These are phyloP conservation scores for Fusarium coffeatum DNA, from an alignment of 2,329 filamentous ascomycete species.

Conservation along the genomic window DNA sequence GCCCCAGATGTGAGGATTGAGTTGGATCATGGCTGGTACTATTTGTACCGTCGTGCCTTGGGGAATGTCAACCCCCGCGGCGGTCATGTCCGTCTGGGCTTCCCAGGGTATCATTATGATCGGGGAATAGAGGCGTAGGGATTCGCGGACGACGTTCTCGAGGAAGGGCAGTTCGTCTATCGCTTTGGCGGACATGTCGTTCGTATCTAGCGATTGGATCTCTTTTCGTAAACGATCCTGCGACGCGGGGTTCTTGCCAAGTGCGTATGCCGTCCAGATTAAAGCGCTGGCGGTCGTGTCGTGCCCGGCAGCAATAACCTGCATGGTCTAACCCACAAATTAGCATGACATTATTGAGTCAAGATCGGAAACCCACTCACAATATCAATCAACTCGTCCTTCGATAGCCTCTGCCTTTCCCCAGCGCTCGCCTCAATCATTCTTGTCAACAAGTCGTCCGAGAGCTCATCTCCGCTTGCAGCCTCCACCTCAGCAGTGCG, in stretches of 20 bases:
- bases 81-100: neutral
- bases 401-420: slow-evolving; percentile 13
- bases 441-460: slow-evolving; percentile 28
- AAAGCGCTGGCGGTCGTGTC: slow-evolving; percentile 28
- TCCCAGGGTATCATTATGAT: slow-evolving; percentile 24
- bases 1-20: slow-evolving; percentile 29
- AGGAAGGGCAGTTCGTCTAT: slow-evolving; percentile 16
- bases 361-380: neutral
- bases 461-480: neutral
- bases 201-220: neutral
- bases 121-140: slow-evolving; percentile 24
- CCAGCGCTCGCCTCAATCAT: slow-evolving; percentile 25
- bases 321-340: slow-evolving; percentile 8
- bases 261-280: slow-evolving; percentile 13
- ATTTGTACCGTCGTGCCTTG: slow-evolving; percentile 24
- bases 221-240: neutral
- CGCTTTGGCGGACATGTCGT: neutral
- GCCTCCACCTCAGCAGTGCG: slow-evolving; percentile 6
- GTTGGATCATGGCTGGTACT: slow-evolving; percentile 17
- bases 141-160: slow-evolving; percentile 23
- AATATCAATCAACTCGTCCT: slow-evolving; percentile 30
- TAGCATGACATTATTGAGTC: accelerated
- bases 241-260: neutral
- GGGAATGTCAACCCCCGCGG: slow-evolving; percentile 3
- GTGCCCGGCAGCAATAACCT: slow-evolving; percentile 30